phyloP scores from a whole-genome alignment of 192 early-diverging fungal genomes.

The Coemansia sp. region DNA sequence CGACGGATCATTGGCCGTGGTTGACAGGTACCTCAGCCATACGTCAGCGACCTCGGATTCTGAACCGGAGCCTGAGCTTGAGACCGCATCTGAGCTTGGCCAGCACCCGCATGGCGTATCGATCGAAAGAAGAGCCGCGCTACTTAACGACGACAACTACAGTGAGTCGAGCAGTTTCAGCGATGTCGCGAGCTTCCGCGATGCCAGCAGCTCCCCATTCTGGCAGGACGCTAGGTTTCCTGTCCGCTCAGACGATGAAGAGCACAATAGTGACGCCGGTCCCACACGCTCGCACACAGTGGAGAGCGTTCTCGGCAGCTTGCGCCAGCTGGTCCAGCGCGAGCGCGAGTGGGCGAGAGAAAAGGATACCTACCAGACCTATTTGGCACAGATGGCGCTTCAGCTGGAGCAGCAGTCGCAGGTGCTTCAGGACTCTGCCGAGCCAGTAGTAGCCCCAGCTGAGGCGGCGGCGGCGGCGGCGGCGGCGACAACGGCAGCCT shows the following conservation, averaged over 20 bases:
- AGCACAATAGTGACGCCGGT: not conserved
- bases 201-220: slow-evolving; percentile 48
- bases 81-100: not conserved
- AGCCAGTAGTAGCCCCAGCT: not conserved
- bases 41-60: not conserved
- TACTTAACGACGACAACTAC: slow-evolving; percentile 5
- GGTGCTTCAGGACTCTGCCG: slow-evolving; percentile 13
- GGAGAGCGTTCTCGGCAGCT: slow-evolving; percentile 25
- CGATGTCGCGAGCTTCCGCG: slow-evolving; percentile 44
- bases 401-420: slow-evolving; percentile 39
- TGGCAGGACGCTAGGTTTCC: slow-evolving; percentile 26
- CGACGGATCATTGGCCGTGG: slow-evolving; percentile 32
- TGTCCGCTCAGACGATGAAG: not conserved
- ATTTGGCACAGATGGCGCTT: slow-evolving; percentile 49
- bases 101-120: slow-evolving; percentile 1
- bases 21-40: slow-evolving; percentile 21
- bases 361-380: slow-evolving; percentile 33
- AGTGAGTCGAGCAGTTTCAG: slow-evolving; percentile 42
- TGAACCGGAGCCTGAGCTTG: slow-evolving; percentile 2
- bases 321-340: slow-evolving; percentile 45
- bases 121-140: not conserved
- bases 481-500: not conserved
- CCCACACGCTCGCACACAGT: slow-evolving; percentile 12
- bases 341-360: slow-evolving; percentile 33
- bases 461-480: not conserved